Evolutionary conservation across 257 asterid genomes (phyloP), one percentile per base, ranked within the genome.

Genomic region (Solanum commersonii): DNA sequence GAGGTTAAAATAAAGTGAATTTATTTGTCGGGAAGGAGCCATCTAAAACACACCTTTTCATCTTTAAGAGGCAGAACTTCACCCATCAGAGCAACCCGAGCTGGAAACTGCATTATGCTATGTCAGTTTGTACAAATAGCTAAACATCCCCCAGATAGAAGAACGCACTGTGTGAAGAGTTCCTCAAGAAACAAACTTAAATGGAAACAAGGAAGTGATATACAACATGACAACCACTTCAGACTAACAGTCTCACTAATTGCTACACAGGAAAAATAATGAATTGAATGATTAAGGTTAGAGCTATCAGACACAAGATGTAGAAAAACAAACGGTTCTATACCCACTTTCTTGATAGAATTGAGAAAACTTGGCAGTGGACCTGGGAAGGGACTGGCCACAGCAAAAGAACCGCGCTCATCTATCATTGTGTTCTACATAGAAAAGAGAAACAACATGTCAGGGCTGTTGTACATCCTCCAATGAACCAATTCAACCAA

Each of bases 391-490:
- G 99, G 98, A 88, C 95, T 94, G 90, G 92, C 90, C 83, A 97
- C 98, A 83, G 98, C 94, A 91, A 97, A 95, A 20, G 99, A 97
- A 84, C 94, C 94, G 25, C 99, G 98, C 60, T 97, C 98, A 86
- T 97, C 99, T 72, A 97, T 94, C 65, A 94, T 81, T 25, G 97
- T 90, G 90, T 97, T 97, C 98, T 96, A 95, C 87, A 89, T 70
- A 87, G 71, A 56, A 87, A 89, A 83, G 52, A 70, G 33, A 68
- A n/a, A 77, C 83, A 42, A 46, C 25, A 44, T 46, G 37, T 46
- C 84, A 86, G 88, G 38, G 33, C 74, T 86, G 71, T 8, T 44
- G 33, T 79, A 76, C 56, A 79, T 27, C 85, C n/a, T 44, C 85
- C 85, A 44, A 44, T 44, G 85, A 44, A 79, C 85, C n/a, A 79